Conservation (phyloP, 176 grass and related monocot genomes). For the Zizania latifolia region DNA sequence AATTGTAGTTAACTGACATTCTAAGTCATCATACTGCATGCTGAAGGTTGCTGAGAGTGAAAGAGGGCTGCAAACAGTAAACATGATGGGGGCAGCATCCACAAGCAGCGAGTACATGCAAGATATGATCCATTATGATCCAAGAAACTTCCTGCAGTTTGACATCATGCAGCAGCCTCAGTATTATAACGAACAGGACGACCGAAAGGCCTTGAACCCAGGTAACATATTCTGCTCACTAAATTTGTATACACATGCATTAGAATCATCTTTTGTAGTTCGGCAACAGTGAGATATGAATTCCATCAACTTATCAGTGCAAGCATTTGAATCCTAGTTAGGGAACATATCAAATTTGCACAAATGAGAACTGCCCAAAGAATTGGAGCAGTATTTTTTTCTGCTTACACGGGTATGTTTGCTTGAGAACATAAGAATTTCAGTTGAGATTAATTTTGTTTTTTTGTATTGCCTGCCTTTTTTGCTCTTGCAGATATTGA, state of each 20-base stretch:
- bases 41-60: constrained; percentile 65
- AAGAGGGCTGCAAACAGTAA: constrained; percentile 61
- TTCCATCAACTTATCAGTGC: not conserved
- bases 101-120: constrained; percentile 56
- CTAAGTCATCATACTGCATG: not conserved
- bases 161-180: constrained; percentile 67
- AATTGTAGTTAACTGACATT: constrained; percentile 5
- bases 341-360: not conserved
- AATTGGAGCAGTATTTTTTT: not conserved
- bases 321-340: not conserved
- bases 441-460: not conserved
- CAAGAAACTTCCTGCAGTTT: constrained; percentile 67
- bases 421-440: no score
- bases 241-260: not conserved
- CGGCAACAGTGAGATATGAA: not conserved
- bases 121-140: constrained; percentile 51
- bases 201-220: constrained; percentile 43
- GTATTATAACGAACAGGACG: constrained; percentile 44
- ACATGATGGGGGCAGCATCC: constrained; percentile 50
- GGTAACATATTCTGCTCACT: constrained; percentile 33
- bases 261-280: not conserved
- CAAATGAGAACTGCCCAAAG: not conserved
- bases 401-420: no score
- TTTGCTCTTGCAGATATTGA: constrained; percentile 33
- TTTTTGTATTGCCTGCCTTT: not conserved